Evolutionary conservation across 257 asterid species (phyloP), one percentile per base, ranked within the genome.

Genomic region (Buddleja alternifolia): DNA sequence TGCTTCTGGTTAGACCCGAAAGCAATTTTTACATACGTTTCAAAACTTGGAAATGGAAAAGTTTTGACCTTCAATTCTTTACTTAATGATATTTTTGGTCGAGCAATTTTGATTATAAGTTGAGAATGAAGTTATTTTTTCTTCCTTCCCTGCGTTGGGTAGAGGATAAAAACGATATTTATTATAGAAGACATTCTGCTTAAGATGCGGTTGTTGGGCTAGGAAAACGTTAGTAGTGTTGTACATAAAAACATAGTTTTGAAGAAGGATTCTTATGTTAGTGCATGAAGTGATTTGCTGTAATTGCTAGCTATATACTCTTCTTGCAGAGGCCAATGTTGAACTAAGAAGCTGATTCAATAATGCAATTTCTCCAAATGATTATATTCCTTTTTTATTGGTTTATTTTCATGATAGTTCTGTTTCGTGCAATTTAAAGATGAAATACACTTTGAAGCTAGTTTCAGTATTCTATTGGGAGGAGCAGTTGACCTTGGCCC

Each of bases 1-100:
- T 32, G 89, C 87, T 8, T 81, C 85, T 3, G 77, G 88, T 60
- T 81, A 81, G 82, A 48, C 61, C 34, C 7, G 0, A 15, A 42
- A 9, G 34, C 55, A 24, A 9, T 34, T 42, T 15, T 36, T 4
- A n/a, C n/a, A 17, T 36, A 12, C 46, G 9, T 46, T 46, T 9
- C 50, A 21, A 24, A 16, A n/a, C n/a, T n/a, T 51, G 53, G 56
- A 50, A 24, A 10, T 11, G 36, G 19, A 11, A 48, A 25, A 36
- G 21, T 20, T n/a, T 41, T 53, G 16, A 16, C 64, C 46, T 24
- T 48, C 20, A 50, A 21, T 73, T 42, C 37, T 4, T n/a, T n/a
- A n/a, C 59, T 17, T n/a, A 46, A 55, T 47, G 19, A 21, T 16
- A 44, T 10, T 25, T 72, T 32, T 17, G 7, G 15, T 36, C 36